Evolutionary conservation across 495 filamentous ascomycete species (phyloP).

Genomic region (Sordaria brevicollis): DNA sequence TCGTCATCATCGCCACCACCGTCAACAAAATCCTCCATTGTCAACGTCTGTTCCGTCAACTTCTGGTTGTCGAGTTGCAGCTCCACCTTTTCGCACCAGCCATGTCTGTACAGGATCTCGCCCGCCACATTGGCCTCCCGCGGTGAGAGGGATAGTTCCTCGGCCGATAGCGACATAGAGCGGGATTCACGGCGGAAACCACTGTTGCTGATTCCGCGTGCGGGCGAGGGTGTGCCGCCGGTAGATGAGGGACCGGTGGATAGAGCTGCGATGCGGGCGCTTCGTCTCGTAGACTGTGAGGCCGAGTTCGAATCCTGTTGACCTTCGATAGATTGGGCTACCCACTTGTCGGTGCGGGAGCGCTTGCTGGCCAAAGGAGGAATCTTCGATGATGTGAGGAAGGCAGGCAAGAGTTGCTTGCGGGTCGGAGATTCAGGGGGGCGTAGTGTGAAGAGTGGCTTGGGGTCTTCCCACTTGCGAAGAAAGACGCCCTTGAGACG

Average conservation of each 20-base stretch:
- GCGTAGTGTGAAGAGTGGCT: constrained; percentile 20
- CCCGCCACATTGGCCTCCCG: constrained; percentile 2
- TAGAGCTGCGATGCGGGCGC: constrained; percentile 12
- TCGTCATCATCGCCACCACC: constrained; percentile 49
- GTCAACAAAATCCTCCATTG: constrained; percentile 74
- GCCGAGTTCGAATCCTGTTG: not conserved
- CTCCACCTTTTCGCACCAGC: constrained; percentile 71
- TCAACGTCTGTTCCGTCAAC: constrained; percentile 59
- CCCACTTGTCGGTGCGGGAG: not conserved
- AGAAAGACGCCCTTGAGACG: constrained; percentile 56
- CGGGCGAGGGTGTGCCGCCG: not conserved
- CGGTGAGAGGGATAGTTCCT: not conserved
- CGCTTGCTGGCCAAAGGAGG: not conserved
- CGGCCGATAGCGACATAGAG: not conserved
- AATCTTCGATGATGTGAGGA: not conserved
- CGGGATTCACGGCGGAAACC: not conserved
- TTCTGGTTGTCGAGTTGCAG: constrained; percentile 77
- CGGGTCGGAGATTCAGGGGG: constrained; percentile 4
- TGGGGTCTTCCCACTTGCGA: constrained; percentile 42
- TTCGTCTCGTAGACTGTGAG: constrained; percentile 11
- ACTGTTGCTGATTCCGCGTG: not conserved
- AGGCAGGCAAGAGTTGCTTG: not conserved
- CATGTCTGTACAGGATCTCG: constrained; percentile 45
- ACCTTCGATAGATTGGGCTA: not conserved
- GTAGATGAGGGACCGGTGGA: constrained; percentile 9